phyloP scores from a whole-genome alignment of 1,284 basidiomycete species.

The Puccinia polysora region DNA sequence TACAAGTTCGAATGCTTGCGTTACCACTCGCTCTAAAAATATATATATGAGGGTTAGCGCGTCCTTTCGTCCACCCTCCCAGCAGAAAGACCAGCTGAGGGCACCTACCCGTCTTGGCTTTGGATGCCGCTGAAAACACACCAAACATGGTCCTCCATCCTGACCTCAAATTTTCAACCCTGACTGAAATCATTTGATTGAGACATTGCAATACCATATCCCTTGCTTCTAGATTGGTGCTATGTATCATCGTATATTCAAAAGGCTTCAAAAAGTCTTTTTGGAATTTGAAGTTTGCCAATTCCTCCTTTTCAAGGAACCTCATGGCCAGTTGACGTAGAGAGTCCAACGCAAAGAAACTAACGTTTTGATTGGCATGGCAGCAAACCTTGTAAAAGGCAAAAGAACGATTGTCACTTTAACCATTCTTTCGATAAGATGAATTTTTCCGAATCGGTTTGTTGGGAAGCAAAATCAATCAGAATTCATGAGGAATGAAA shows the following conservation, averaged over 20 bases:
- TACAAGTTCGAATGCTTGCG: conserved; percentile 93
- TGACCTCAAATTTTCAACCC: conserved; percentile 89
- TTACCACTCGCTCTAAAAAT: conserved; percentile 74
- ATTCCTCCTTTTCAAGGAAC: conserved; percentile 96
- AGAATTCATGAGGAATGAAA: neutral
- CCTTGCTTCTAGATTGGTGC: conserved; percentile 86
- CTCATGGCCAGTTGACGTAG: conserved; percentile 97
- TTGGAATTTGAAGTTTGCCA: conserved; percentile 98
- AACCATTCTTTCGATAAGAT: no score
- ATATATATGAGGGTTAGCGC: neutral
- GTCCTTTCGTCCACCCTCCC: no score
- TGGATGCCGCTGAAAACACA: conserved; percentile 92
- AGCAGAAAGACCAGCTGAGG: no score
- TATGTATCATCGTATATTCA: conserved; percentile 96
- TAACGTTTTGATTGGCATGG: conserved; percentile 94
- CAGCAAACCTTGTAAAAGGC: conserved; percentile 98
- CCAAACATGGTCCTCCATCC: conserved; percentile 99
- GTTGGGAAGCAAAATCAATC: no score
- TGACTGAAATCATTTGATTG: conserved; percentile 97
- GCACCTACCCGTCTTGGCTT: conserved; percentile 75
- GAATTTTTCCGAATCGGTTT: no score
- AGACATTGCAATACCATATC: conserved; percentile 99
- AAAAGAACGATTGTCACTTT: no score
- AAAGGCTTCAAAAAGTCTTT: conserved; percentile 99
- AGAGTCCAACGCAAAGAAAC: conserved; percentile 94